A percentile compares a stretch with the other conserved stretches of the same genome.
Conservation (phyloP, 306 rosid genomes). For the Cyclanthera cordifolia region DNA sequence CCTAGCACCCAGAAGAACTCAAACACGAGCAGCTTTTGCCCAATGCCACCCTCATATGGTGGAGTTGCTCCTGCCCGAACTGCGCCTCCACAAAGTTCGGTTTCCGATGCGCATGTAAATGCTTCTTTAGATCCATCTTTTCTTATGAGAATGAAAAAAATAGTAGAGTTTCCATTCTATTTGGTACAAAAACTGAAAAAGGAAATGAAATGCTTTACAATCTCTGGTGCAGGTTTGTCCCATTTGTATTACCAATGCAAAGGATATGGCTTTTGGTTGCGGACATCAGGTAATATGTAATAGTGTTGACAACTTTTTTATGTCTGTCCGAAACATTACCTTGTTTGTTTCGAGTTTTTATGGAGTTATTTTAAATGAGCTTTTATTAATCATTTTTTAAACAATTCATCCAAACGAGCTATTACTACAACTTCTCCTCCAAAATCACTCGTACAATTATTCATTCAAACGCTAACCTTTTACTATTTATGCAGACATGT, state of each 20-base stretch:
- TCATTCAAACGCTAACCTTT: neutral
- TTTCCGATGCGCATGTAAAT: conserved; percentile 59
- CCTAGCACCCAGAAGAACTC: conserved; percentile 38
- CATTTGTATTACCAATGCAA: conserved; percentile 59
- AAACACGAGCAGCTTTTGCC: conserved; percentile 32
- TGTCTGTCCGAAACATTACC: neutral
- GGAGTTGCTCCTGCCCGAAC: conserved; percentile 19
- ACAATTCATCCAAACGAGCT: no score
- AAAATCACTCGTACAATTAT: no score
- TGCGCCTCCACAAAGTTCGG: conserved; percentile 32
- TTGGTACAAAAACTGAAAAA: no score
- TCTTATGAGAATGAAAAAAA: no score
- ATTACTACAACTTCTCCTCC: no score
- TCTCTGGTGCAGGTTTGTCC: conserved; percentile 47
- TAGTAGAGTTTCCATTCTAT: no score
- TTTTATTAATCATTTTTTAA: no score
- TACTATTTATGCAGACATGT: conserved; percentile 54
- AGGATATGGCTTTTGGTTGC: conserved; percentile 88
- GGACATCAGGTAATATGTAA: conserved; percentile 68
- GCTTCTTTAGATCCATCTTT: neutral
- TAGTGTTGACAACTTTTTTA: neutral
- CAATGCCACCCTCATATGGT: conserved; percentile 45
- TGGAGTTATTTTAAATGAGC: no score
- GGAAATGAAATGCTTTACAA: neutral
- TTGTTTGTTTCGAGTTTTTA: no score